Conservation (phyloP, 2,329 filamentous ascomycete genomes). For the Pseudogymnoascus sp. region DNA sequence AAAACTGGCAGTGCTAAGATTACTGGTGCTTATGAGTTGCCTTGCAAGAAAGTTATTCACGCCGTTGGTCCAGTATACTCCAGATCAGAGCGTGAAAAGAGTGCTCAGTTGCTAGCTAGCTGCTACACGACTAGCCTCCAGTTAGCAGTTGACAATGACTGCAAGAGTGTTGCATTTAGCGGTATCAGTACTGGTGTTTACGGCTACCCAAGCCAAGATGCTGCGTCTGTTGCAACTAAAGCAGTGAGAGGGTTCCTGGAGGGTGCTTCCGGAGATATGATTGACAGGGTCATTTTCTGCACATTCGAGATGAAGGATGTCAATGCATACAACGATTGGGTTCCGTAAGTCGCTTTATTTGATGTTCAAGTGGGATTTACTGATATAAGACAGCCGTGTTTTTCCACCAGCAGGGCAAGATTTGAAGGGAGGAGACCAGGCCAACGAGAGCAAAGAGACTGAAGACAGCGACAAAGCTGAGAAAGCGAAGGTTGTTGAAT, state of each 20-base stretch:
- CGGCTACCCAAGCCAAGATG: slow-evolving; percentile 70
- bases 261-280: slow-evolving; percentile 37
- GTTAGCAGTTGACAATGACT: slow-evolving; percentile 60
- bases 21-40: slow-evolving; percentile 69
- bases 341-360: slow-evolving; percentile 60
- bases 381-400: slow-evolving; percentile 32
- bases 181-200: slow-evolving; percentile 86
- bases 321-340: slow-evolving; percentile 57
- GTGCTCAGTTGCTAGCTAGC: slow-evolving; percentile 43
- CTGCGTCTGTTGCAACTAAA: slow-evolving; percentile 64
- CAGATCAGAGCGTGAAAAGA: slow-evolving; percentile 32
- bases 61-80: slow-evolving; percentile 79
- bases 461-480: background rate
- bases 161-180: slow-evolving; percentile 73
- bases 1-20: slow-evolving; percentile 75
- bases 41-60: slow-evolving; percentile 76
- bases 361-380: background rate
- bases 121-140: slow-evolving; percentile 69
- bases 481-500: slow-evolving; percentile 20
- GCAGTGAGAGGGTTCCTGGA: slow-evolving; percentile 52
- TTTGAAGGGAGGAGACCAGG: slow-evolving; percentile 15
- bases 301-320: slow-evolving; percentile 76
- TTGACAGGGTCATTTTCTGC: slow-evolving; percentile 78
- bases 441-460: background rate
- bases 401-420: slow-evolving; percentile 42